These are phyloP conservation scores for Rauvolfia tetraphylla DNA, from an alignment of 257 asterid genomes.

Conservation along the genomic window DNA sequence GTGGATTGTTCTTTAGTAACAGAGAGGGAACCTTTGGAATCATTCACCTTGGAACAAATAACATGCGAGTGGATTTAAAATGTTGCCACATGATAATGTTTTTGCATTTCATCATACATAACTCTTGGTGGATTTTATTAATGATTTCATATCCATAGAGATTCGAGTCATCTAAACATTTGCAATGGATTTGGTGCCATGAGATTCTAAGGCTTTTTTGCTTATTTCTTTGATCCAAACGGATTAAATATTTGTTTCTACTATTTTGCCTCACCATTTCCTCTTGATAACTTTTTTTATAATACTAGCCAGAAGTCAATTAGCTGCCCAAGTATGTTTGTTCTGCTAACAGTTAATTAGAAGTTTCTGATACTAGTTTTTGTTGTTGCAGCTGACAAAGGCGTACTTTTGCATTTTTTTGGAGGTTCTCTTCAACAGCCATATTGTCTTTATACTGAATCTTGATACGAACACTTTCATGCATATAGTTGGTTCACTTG, in stretches of 20 bases:
- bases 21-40: neutral
- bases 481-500: constrained; percentile 90
- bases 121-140: neutral
- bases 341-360: neutral
- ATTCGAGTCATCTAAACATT: neutral
- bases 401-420: constrained; percentile 87
- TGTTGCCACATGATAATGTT: neutral
- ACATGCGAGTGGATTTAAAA: neutral
- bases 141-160: neutral
- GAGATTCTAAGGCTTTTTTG: neutral
- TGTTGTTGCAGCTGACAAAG: constrained; percentile 68
- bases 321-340: neutral
- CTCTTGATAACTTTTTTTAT: neutral
- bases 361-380: neutral
- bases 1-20: neutral
- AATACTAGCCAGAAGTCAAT: neutral
- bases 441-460: constrained; percentile 60
- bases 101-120: neutral
- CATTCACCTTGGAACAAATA: neutral
- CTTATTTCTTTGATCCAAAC: neutral
- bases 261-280: neutral
- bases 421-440: constrained; percentile 88
- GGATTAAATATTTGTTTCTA: neutral
- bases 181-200: neutral
- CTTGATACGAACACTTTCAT: constrained; percentile 76